These are phyloP conservation scores for Taiwanofungus camphoratus DNA, from an alignment of 1,284 basidiomycete genomes.

Conservation along the genomic window DNA sequence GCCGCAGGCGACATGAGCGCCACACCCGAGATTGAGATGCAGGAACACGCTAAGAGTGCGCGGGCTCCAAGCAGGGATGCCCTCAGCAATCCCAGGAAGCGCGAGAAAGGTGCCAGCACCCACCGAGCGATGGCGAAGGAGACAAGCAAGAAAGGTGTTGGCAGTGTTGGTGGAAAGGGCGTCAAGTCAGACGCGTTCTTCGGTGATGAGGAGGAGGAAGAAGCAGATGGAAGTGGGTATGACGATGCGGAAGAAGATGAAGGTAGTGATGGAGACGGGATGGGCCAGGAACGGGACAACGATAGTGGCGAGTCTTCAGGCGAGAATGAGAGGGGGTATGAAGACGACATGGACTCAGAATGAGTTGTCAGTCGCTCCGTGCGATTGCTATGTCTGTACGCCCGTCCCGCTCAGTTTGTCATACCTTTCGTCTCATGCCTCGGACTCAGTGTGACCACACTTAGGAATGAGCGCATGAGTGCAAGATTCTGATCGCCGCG, in stretches of 20 bases:
- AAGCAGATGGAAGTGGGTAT: conserved; percentile 1
- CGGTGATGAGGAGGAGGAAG: conserved; percentile 4
- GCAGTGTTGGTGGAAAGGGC: not conserved
- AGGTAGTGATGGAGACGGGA: too few relatives aligned
- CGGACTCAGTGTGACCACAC: too few relatives aligned
- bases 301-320: too few relatives aligned
- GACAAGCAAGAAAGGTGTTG: not conserved
- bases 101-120: not conserved
- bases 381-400: too few relatives aligned
- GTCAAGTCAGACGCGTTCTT: conserved; percentile 9
- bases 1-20: conserved; percentile 48
- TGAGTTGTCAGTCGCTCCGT: too few relatives aligned
- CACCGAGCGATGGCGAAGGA: not conserved
- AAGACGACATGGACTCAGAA: conserved; percentile 1
- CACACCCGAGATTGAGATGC: conserved; percentile 52
- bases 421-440: too few relatives aligned
- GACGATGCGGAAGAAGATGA: not conserved
- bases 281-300: too few relatives aligned
- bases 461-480: too few relatives aligned
- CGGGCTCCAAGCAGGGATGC: not conserved
- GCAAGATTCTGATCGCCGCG: too few relatives aligned
- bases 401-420: too few relatives aligned
- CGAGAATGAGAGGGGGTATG: too few relatives aligned
- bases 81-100: not conserved
- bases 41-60: not conserved